Percentiles rank a stretch among this genome's conserved stretches.
Conservation (phyloP, 148 eudicot species). For the Beta vulgaris region DNA sequence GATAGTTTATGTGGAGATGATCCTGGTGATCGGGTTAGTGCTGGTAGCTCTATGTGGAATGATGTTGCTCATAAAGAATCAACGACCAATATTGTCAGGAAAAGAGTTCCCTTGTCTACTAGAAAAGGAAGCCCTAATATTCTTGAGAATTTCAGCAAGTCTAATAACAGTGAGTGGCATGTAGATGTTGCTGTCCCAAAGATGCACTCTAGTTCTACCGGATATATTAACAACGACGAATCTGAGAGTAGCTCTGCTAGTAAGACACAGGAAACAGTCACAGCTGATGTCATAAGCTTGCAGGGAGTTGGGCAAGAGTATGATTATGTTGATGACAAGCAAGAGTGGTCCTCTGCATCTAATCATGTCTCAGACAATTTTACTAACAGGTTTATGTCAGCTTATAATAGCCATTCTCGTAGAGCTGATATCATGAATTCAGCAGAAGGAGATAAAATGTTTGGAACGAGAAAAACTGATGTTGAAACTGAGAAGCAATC, state of each 20-base stretch:
- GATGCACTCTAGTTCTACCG: constrained; percentile 23
- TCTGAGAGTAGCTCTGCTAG: constrained; percentile 59
- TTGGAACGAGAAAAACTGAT: constrained; percentile 39
- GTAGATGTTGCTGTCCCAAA: constrained; percentile 68
- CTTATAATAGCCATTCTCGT: constrained; percentile 33
- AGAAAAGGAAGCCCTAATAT: constrained; percentile 40
- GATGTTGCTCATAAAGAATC: constrained; percentile 36
- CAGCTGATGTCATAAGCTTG: constrained; percentile 47
- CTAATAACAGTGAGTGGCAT: constrained; percentile 58
- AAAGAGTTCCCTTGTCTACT: constrained; percentile 38
- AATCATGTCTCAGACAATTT: constrained; percentile 46
- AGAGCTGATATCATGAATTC: constrained; percentile 40
- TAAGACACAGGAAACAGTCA: constrained; percentile 47
- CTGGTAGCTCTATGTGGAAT: constrained; percentile 50
- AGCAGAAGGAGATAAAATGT: constrained; percentile 32
- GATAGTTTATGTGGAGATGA: constrained; percentile 51
- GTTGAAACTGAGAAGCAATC: constrained; percentile 40
- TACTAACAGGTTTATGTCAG: constrained; percentile 40
- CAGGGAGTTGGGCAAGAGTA: constrained; percentile 49
- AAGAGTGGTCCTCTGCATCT: constrained; percentile 68
- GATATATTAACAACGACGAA: constrained; percentile 50
- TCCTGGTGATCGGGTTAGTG: constrained; percentile 46
- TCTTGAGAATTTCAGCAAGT: constrained; percentile 32
- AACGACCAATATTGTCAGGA: constrained; percentile 38
- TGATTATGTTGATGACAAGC: constrained; percentile 62